Conservation (phyloP, 371 early-diverging fungal genomes). For the Mucor ambiguus region DNA sequence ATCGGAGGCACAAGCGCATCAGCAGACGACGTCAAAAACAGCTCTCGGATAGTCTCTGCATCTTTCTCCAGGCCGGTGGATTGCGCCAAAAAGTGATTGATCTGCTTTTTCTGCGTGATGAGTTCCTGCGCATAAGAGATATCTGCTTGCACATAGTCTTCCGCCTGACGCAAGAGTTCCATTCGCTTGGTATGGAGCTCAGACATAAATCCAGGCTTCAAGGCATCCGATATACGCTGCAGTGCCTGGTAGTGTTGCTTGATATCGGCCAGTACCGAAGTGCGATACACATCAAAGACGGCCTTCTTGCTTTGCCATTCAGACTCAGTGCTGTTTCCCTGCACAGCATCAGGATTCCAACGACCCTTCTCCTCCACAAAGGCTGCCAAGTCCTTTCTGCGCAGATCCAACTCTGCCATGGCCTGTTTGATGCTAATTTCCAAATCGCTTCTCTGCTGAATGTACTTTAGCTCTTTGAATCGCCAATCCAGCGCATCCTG, state of each 20-base stretch:
- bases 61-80: constrained; percentile 28
- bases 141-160: constrained; percentile 21
- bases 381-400: constrained; percentile 1
- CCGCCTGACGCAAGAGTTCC: constrained; percentile 21
- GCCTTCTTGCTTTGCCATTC: constrained; percentile 10
- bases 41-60: constrained; percentile 38
- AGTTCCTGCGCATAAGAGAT: constrained; percentile 27
- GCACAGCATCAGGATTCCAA: constrained; percentile 18
- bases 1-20: neutral
- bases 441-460: constrained; percentile 20
- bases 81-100: constrained; percentile 21
- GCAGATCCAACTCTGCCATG: constrained; percentile 10
- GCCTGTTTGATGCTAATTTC: constrained; percentile 17
- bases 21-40: constrained; percentile 16
- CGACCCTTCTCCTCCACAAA: constrained; percentile 23
- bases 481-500: constrained; percentile 23
- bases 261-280: constrained; percentile 8
- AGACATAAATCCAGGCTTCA: constrained; percentile 29
- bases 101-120: constrained; percentile 26
- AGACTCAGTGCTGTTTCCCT: neutral
- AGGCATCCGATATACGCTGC: constrained; percentile 8
- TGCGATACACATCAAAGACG: neutral
- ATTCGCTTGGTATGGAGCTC: constrained; percentile 32
- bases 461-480: constrained; percentile 22
- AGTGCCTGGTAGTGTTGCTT: constrained; percentile 11